Conservation (phyloP, 1,284 basidiomycete species). For the Heliocybe sulcata region DNA sequence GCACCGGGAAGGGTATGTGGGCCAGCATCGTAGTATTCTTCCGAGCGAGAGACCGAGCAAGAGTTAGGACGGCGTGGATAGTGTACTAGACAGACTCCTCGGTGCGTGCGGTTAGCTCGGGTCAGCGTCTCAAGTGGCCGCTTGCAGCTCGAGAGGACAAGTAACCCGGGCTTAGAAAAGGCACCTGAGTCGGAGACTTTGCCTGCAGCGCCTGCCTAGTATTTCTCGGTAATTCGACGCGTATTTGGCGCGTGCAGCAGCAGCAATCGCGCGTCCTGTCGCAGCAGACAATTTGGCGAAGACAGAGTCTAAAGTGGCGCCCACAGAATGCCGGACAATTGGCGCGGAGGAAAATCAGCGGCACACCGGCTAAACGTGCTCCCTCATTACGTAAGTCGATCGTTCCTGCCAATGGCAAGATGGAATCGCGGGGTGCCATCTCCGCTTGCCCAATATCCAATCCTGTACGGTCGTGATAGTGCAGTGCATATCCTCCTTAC, state of each 20-base stretch:
- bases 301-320: not conserved
- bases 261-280: no score
- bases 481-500: not conserved
- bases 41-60: not conserved
- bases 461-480: not conserved
- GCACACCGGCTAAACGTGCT: not conserved
- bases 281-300: not conserved
- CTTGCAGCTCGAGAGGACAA: not conserved
- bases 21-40: conserved; percentile 17
- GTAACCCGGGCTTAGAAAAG: not conserved
- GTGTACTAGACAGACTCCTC: not conserved
- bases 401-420: not conserved
- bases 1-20: conserved; percentile 42
- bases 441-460: not conserved
- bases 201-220: not conserved
- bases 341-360: not conserved
- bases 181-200: not conserved
- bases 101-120: not conserved
- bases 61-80: not conserved
- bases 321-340: not conserved
- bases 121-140: not conserved
- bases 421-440: not conserved
- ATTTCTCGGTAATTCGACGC: not conserved
- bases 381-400: not conserved
- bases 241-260: no score